A percentile compares a stretch with the other conserved stretches of the same genome.
These are phyloP conservation scores for Lenzites betulinus DNA, from an alignment of 768 basidiomycete species.

Conservation along the genomic window DNA sequence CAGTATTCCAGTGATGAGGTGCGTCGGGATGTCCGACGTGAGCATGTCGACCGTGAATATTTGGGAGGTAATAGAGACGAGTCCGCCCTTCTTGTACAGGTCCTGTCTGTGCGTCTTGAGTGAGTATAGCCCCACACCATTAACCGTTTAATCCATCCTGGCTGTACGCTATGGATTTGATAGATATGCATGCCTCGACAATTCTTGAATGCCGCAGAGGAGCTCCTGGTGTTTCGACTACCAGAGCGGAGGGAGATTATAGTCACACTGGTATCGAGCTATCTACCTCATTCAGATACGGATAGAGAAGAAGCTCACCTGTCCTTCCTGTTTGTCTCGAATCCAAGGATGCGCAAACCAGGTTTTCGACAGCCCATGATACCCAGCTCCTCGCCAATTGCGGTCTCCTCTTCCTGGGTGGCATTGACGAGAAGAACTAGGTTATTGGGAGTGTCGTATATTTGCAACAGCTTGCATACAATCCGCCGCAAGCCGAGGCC, in stretches of 20 bases:
- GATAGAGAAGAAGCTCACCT: conserved; percentile 58
- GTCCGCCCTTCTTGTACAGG: conserved; percentile 84
- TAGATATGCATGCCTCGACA: too few relatives aligned
- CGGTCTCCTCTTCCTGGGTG: conserved; percentile 82
- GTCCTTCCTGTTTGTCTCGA: conserved; percentile 79
- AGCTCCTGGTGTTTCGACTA: too few relatives aligned
- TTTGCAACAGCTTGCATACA: conserved; percentile 85
- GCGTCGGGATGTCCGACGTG: conserved; percentile 78
- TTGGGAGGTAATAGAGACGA: conserved; percentile 90
- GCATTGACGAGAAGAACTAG: conserved; percentile 86
- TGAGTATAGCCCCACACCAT: background rate
- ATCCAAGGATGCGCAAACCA: conserved; percentile 77
- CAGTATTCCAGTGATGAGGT: conserved; percentile 86
- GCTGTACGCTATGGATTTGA: too few relatives aligned
- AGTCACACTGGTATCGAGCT: too few relatives aligned
- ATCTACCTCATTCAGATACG: too few relatives aligned
- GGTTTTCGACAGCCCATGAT: conserved; percentile 90
- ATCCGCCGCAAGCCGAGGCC: conserved; percentile 87
- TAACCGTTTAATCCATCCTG: too few relatives aligned
- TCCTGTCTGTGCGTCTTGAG: conserved; percentile 53
- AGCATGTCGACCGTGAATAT: conserved; percentile 97
- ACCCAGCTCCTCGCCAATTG: conserved; percentile 89
- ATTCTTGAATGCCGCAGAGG: too few relatives aligned
- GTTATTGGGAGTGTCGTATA: conserved; percentile 85
- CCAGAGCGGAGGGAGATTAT: too few relatives aligned